Evolutionary conservation across 768 basidiomycete species (phyloP), one percentile per base, ranked within the genome.

Genomic region (Rhodotorula diobovata): DNA sequence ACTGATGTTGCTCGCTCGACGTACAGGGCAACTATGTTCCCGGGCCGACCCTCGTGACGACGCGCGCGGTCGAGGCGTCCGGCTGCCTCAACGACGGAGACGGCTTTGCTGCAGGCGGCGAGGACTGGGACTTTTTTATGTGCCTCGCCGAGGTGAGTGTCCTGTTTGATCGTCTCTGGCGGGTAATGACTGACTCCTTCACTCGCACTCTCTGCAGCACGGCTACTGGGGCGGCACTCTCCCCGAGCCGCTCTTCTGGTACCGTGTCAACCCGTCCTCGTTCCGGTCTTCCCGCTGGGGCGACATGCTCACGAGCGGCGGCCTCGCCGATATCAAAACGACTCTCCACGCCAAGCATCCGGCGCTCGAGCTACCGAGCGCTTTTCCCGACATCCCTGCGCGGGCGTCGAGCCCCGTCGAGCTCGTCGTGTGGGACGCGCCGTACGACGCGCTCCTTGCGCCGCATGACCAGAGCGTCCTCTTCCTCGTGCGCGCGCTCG

Each of bases 41-140:
- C 16, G 73, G 73, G 51, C 57, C 75, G 32, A 71, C 75, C 21
- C 46, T 76, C 14, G 70, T 64, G 45, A 68, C 71, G 30, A 43
- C 34, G 28, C 23, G 63, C 6, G 55, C 61, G 14, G 28, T 76
- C 25, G 0, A 6, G 1, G 4, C 12, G 18, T 67, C 66, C 50
- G 51, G 43, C 3, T 76, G 75, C 43, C 48, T 67, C 25, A 73
- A 76, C 61, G 70, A 76, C 53, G 71, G 68, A 55, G 46, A 46
- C 20, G 61, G 61, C 54, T 73, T 76, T 34, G 18, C 37, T 18
- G 58, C 34, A 18, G 75, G 75, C 20, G 75, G 75, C 32, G 75
- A 76, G 55, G 75, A 76, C 58, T 76, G 75, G 75, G 75, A 76
- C 57, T 76, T 76, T 35, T 76, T 72, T 72, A 70, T 76, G 68